Evolutionary conservation across 257 asterid species (phyloP).

Genomic region (Jaltomata sinuosa): DNA sequence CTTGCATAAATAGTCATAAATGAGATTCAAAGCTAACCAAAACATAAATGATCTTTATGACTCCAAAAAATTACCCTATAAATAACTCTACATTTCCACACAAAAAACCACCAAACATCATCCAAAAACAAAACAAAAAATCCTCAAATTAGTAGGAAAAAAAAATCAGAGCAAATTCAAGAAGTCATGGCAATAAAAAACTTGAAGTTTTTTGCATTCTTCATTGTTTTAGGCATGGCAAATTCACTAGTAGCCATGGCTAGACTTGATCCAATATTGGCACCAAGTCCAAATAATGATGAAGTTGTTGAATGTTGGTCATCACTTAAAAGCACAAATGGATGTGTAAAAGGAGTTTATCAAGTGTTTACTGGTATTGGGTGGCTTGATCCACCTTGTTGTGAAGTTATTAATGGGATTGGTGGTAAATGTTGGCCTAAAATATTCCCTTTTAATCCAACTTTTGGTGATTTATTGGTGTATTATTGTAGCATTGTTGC

Average conservation of each 20-base stretch:
- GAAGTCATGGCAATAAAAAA: not conserved
- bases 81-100: not conserved
- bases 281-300: not conserved
- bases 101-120: not conserved
- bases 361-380: not conserved
- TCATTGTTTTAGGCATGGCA: not conserved
- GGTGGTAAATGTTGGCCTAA: conserved; percentile 22
- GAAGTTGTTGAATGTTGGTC: not conserved
- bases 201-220: not conserved
- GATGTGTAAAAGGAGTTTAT: not conserved
- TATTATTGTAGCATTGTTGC: not conserved
- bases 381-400: conserved; percentile 16
- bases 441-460: conserved; percentile 7
- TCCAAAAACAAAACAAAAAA: not conserved
- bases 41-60: not conserved
- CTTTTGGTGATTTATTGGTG: not conserved
- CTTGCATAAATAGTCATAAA: not conserved
- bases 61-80: not conserved
- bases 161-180: not conserved
- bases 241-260: not conserved
- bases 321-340: not conserved
- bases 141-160: too few relatives aligned
- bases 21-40: not conserved
- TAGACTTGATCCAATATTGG: not conserved
- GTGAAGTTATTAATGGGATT: conserved; percentile 3